Conservation (phyloP, 2,329 filamentous ascomycete genomes). For the Talaromyces albobiverticillius region DNA sequence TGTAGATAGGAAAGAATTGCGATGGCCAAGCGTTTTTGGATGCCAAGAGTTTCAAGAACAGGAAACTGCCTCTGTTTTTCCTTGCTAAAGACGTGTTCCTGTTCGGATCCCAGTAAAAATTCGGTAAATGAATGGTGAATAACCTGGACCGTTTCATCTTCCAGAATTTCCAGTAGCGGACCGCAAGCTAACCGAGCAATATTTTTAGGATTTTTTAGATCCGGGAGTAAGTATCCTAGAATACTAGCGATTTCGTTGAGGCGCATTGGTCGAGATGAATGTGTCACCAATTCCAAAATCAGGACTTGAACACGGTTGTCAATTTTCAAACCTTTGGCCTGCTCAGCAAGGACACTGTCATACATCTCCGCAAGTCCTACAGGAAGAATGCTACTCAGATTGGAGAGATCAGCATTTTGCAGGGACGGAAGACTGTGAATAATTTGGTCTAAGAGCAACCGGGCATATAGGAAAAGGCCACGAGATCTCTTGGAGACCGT, state of each 20-base stretch:
- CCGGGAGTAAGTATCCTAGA: no score
- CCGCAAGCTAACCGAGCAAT: constrained; percentile 35
- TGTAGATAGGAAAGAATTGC: background rate
- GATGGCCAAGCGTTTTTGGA: background rate
- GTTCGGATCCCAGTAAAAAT: constrained; percentile 27
- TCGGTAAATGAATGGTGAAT: constrained; percentile 52
- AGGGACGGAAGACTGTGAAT: constrained; percentile 21
- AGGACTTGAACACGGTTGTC: background rate
- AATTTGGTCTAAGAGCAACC: constrained; percentile 41
- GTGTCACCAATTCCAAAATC: constrained; percentile 21
- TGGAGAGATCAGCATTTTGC: constrained; percentile 22
- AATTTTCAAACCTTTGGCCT: background rate
- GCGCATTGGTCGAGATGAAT: background rate
- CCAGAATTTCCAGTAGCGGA: constrained; percentile 43
- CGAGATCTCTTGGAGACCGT: constrained; percentile 16
- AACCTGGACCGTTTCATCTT: constrained; percentile 45
- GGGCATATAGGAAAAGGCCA: constrained; percentile 27
- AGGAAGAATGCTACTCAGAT: constrained; percentile 34
- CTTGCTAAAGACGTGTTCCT: background rate
- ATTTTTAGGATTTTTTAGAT: background rate
- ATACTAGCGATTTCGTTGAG: background rate
- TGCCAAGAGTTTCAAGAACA: background rate
- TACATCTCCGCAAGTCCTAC: constrained; percentile 41
- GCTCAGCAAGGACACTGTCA: constrained; percentile 2
- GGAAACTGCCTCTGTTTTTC: constrained; percentile 3